phyloP scores from a whole-genome alignment of 305 asterid species.

The Stenogyne calaminthoides region DNA sequence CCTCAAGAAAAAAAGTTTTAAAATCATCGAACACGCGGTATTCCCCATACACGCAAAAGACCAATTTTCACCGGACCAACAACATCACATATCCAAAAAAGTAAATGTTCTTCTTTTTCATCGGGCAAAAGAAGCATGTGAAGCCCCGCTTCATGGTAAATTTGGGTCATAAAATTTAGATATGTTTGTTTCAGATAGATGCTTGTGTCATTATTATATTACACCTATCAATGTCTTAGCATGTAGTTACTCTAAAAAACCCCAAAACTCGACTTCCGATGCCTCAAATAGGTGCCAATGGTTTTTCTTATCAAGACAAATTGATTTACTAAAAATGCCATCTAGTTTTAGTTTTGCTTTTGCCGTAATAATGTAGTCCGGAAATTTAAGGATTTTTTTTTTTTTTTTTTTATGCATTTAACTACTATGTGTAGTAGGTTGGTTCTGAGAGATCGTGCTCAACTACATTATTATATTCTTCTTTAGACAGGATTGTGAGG shows the following conservation, averaged over 20 bases:
- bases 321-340: conserved; percentile 21
- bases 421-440: conserved; percentile 21
- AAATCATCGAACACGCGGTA: no score
- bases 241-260: background rate
- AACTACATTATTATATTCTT: conserved; percentile 14
- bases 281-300: conserved; percentile 8
- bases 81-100: background rate
- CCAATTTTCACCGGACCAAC: no score
- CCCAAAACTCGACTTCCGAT: background rate
- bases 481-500: conserved; percentile 36
- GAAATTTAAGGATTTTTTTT: background rate
- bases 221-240: conserved; percentile 13
- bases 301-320: background rate
- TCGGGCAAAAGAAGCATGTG: conserved; percentile 6
- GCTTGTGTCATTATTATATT: conserved; percentile 14
- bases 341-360: conserved; percentile 2
- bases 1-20: no score
- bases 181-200: conserved; percentile 5
- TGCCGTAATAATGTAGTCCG: background rate
- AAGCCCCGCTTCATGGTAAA: conserved; percentile 17
- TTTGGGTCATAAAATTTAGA: conserved; percentile 1
- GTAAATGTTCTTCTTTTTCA: conserved; percentile 5
- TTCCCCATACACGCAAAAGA: no score
- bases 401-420: background rate
- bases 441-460: conserved; percentile 6